Evolutionary conservation across 129 eudicot species (phyloP).

Genomic region (Dittrichia graveolens): DNA sequence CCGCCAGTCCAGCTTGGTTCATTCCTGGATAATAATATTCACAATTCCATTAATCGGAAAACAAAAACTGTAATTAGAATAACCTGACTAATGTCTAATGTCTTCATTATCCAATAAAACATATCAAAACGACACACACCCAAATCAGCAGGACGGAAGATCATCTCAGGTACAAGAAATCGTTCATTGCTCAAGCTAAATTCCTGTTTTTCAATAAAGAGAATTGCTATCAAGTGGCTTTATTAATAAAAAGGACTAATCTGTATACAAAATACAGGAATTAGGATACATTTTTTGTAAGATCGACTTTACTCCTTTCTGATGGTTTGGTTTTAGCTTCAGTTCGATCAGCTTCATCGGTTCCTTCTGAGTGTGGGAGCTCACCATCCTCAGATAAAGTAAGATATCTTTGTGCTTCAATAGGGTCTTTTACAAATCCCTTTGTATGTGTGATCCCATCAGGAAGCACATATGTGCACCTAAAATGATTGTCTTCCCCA

Average conservation of each 20-base stretch:
- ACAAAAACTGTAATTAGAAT: not conserved
- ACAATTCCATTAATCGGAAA: conserved; percentile 15
- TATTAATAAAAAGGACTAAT: not conserved
- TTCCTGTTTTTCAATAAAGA: conserved; percentile 53
- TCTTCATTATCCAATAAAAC: conserved; percentile 19
- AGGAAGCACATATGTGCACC: conserved; percentile 95
- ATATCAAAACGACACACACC: conserved; percentile 43
- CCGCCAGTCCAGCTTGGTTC: conserved; percentile 98
- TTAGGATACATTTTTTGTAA: conserved; percentile 61
- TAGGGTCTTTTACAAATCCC: conserved; percentile 83
- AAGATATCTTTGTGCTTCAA: conserved; percentile 61
- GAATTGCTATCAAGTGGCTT: conserved; percentile 6
- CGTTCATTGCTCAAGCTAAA: conserved; percentile 95
- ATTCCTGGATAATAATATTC: conserved; percentile 55
- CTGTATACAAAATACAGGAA: not conserved
- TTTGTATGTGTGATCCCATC: conserved; percentile 80
- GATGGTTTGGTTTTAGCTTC: conserved; percentile 45
- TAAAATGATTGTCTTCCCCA: conserved; percentile 74
- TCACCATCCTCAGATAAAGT: conserved; percentile 47
- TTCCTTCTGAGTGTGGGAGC: conserved; percentile 23
- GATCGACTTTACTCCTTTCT: conserved; percentile 61
- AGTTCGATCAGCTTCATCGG: conserved; percentile 38
- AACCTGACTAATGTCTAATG: not conserved
- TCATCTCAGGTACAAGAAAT: conserved; percentile 98
- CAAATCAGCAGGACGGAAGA: conserved; percentile 96